These are phyloP conservation scores for Penicillium subrubescens DNA, from an alignment of 495 filamentous ascomycete species.

Conservation along the genomic window DNA sequence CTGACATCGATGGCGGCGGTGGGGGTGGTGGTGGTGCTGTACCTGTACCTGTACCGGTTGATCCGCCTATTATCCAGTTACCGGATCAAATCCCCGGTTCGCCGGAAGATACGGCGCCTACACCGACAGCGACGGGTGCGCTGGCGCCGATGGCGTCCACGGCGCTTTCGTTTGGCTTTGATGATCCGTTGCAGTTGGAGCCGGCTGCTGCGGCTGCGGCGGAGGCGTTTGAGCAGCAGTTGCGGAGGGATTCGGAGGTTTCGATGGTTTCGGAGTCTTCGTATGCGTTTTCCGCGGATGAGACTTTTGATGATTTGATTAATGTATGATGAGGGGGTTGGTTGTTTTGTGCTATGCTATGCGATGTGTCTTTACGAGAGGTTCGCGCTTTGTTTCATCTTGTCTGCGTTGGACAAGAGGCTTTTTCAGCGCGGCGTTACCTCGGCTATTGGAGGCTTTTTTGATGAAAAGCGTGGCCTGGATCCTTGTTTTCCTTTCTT, in stretches of 20 bases:
- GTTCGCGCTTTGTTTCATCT: background rate
- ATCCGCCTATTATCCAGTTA: slow-evolving; percentile 2
- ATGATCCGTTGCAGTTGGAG: slow-evolving; percentile 36
- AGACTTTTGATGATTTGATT: slow-evolving; percentile 39
- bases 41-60: background rate
- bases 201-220: slow-evolving; percentile 19
- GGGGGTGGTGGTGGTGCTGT: too few species aligned
- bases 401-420: background rate
- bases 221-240: slow-evolving; percentile 31
- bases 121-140: slow-evolving; percentile 9
- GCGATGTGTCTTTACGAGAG: background rate
- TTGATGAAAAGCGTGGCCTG: background rate
- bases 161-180: slow-evolving; percentile 40
- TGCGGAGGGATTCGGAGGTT: slow-evolving; percentile 35
- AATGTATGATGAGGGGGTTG: slow-evolving; percentile 23
- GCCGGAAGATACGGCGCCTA: slow-evolving; percentile 10
- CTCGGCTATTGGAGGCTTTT: background rate
- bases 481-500: background rate
- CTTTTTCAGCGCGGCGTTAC: slow-evolving; percentile 12
- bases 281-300: slow-evolving; percentile 36
- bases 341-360: background rate
- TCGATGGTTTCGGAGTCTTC: slow-evolving; percentile 33
- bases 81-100: slow-evolving; percentile 15
- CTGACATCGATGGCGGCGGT: slow-evolving; percentile 22
- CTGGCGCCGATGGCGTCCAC: slow-evolving; percentile 11